phyloP scores from a whole-genome alignment of 225 moss, liverwort and hornwort species.

The Pleurozium schreberi region DNA sequence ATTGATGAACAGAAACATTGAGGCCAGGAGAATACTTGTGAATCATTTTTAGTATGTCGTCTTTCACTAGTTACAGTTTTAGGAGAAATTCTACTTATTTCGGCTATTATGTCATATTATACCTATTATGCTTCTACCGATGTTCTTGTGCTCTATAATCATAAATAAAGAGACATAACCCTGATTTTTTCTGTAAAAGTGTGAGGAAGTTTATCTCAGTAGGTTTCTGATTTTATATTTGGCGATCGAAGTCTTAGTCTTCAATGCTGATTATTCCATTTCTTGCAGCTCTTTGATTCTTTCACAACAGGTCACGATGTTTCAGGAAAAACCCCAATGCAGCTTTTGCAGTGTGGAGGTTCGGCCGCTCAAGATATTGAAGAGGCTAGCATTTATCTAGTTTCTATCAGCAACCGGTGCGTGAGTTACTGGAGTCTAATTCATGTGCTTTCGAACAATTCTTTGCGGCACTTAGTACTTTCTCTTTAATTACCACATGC shows the following conservation, averaged over 20 bases:
- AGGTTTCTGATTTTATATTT: neutral
- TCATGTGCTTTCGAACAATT: neutral
- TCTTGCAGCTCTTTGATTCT: constrained; percentile 36
- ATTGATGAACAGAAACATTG: neutral
- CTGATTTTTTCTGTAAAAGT: neutral
- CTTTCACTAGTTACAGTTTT: neutral
- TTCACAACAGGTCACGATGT: constrained; percentile 16
- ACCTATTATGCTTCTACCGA: neutral
- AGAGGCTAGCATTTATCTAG: constrained; percentile 6
- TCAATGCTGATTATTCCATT: neutral
- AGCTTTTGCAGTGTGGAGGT: constrained; percentile 26
- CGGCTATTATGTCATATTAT: neutral
- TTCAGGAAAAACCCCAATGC: neutral
- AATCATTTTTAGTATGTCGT: neutral
- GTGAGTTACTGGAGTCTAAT: neutral
- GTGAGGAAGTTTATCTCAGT: neutral
- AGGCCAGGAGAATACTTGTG: neutral
- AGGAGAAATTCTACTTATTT: neutral
- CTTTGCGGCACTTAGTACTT: neutral
- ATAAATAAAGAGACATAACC: neutral
- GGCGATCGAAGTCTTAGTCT: neutral
- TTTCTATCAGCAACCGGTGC: constrained; percentile 25
- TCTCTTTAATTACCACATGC: neutral
- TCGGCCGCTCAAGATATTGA: constrained; percentile 8
- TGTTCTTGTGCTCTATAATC: neutral